Percentiles rank a stretch among this genome's conserved stretches.
phyloP scores from a whole-genome alignment of 257 asterid genomes.

The Solanum tacnaense region DNA sequence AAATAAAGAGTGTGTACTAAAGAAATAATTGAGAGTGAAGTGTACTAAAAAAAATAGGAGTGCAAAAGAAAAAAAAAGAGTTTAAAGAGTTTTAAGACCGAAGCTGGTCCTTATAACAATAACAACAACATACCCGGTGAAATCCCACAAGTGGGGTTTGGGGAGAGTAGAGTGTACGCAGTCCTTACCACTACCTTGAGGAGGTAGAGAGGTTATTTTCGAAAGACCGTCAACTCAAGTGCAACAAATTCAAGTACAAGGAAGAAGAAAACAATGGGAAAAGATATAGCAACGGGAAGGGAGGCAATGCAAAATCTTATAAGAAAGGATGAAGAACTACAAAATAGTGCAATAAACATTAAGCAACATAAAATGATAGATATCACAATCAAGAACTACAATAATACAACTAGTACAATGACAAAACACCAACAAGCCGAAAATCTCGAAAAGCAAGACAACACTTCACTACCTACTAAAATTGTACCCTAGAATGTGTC shows the following conservation, averaged over 20 bases:
- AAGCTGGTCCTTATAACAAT: background rate
- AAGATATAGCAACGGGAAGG: background rate
- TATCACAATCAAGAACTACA: background rate
- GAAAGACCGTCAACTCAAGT: no score
- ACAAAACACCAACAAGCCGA: background rate
- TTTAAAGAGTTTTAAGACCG: no score
- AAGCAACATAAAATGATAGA: background rate
- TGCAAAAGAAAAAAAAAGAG: background rate
- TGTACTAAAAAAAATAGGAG: background rate
- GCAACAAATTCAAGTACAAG: background rate
- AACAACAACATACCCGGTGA: no score
- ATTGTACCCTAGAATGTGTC: background rate
- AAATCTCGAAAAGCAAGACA: background rate
- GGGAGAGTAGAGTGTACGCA: no score
- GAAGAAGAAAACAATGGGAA: background rate
- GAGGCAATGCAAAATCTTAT: no score
- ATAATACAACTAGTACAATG: background rate
- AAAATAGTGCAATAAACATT: no score
- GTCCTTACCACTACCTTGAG: no score
- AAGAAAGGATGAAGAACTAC: no score
- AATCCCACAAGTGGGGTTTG: no score
- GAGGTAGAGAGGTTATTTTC: no score
- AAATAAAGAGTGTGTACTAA: background rate
- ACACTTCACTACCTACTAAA: background rate
- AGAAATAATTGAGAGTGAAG: background rate